A percentile compares a stretch with the other conserved stretches of the same genome.
These are phyloP conservation scores for Microsporum ferrugineum DNA, from an alignment of 2,329 filamentous ascomycete genomes.

Conservation along the genomic window DNA sequence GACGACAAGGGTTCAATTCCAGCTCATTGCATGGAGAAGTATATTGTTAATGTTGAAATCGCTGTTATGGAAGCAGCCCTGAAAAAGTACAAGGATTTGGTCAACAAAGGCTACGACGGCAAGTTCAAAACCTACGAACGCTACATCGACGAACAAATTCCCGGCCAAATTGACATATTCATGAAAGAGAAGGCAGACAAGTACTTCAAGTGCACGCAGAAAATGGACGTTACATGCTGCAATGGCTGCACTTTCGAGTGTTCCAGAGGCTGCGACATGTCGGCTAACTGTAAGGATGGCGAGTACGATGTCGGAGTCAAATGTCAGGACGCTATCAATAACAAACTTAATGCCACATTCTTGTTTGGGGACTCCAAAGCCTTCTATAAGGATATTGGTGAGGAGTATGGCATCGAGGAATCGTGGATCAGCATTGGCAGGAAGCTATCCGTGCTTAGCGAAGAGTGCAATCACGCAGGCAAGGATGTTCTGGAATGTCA, in stretches of 20 bases:
- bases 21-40: neutral
- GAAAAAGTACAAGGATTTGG: neutral
- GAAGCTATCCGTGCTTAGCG: neutral
- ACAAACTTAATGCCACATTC: neutral
- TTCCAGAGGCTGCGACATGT: neutral
- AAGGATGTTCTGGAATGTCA: neutral
- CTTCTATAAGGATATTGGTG: neutral
- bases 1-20: neutral
- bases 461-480: neutral
- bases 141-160: neutral
- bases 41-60: neutral
- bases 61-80: neutral
- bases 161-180: neutral
- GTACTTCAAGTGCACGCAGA: neutral
- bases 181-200: neutral
- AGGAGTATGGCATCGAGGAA: constrained; percentile 1
- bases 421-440: constrained; percentile 1
- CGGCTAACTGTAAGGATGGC: neutral
- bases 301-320: neutral
- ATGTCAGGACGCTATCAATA: neutral
- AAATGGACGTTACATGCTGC: neutral
- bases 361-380: neutral
- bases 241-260: neutral
- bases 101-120: neutral
- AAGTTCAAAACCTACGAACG: constrained; percentile 2